These are phyloP conservation scores for Microsporum ferrugineum DNA, from an alignment of 2,329 filamentous ascomycete genomes.

Conservation along the genomic window DNA sequence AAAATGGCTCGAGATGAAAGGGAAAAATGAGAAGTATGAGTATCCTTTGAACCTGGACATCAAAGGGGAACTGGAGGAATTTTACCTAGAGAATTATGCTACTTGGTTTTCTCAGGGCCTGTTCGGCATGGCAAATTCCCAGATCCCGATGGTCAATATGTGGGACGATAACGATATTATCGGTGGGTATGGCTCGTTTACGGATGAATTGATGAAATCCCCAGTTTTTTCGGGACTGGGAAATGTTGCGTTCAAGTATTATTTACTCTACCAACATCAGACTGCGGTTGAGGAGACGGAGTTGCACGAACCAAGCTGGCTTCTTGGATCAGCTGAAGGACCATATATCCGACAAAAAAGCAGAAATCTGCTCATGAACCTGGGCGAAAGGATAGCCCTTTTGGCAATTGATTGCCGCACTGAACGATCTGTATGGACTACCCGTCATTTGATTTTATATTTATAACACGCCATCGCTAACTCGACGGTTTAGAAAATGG, in stretches of 20 bases:
- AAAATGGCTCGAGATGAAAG: conserved; percentile 73
- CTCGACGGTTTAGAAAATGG: conserved; percentile 44
- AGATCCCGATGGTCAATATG: conserved; percentile 98
- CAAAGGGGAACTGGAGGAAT: conserved; percentile 76
- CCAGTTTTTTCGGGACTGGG: conserved; percentile 84
- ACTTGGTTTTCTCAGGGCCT: conserved; percentile 96
- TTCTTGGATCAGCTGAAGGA: conserved; percentile 65
- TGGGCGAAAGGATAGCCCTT: conserved; percentile 69
- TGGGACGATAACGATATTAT: conserved; percentile 93
- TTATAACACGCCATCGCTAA: neutral
- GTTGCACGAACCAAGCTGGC: conserved; percentile 78
- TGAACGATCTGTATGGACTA: conserved; percentile 54
- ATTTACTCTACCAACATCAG: conserved; percentile 97
- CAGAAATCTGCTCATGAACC: conserved; percentile 70
- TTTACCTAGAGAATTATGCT: conserved; percentile 78
- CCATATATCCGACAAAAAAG: conserved; percentile 84
- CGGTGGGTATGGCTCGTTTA: conserved; percentile 86
- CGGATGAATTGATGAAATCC: conserved; percentile 80
- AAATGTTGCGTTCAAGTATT: conserved; percentile 93
- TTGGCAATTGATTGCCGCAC: conserved; percentile 85
- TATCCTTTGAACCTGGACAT: conserved; percentile 68
- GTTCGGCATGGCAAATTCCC: conserved; percentile 81
- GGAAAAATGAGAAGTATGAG: conserved; percentile 66
- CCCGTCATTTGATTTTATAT: neutral
- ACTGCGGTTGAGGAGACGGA: conserved; percentile 72